Conservation (phyloP, 306 rosid genomes). For the Oemleria cerasiformis region DNA sequence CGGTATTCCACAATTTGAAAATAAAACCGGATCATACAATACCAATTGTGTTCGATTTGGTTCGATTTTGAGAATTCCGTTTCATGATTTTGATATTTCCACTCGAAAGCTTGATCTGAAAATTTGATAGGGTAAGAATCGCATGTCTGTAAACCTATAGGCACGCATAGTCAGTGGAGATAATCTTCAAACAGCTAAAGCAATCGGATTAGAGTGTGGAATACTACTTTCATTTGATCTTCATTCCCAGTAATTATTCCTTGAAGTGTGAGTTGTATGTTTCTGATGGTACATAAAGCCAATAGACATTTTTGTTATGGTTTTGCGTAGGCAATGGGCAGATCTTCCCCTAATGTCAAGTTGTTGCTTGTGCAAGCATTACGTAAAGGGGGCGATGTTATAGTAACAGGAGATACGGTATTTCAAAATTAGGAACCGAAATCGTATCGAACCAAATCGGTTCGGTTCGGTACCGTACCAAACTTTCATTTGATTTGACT, state of each 20-base stretch:
- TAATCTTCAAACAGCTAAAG: constrained; percentile 93
- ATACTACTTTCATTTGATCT: constrained; percentile 53
- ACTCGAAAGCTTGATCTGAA: background rate
- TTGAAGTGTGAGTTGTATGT: background rate
- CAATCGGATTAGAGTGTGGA: constrained; percentile 95
- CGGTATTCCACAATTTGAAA: too few relatives aligned
- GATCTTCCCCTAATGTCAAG: constrained; percentile 99
- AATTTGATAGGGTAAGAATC: constrained; percentile 23
- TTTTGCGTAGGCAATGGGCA: constrained; percentile 77
- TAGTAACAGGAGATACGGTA: constrained; percentile 98
- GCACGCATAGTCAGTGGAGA: constrained; percentile 98
- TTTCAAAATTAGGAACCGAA: too few relatives aligned
- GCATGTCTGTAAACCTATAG: constrained; percentile 37
- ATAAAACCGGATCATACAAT: too few relatives aligned
- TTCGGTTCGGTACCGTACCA: too few relatives aligned
- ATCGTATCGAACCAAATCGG: too few relatives aligned
- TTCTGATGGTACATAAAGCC: background rate
- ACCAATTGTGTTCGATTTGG: too few relatives aligned
- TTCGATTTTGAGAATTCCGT: background rate
- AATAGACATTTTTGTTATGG: constrained; percentile 14
- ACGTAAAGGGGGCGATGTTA: constrained; percentile 87
- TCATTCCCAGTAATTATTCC: constrained; percentile 13
- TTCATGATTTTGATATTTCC: background rate
- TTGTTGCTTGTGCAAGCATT: constrained; percentile 96
- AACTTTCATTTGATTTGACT: too few relatives aligned